These are phyloP conservation scores for Penicillium desertorum DNA, from an alignment of 495 filamentous ascomycete genomes.

Conservation along the genomic window DNA sequence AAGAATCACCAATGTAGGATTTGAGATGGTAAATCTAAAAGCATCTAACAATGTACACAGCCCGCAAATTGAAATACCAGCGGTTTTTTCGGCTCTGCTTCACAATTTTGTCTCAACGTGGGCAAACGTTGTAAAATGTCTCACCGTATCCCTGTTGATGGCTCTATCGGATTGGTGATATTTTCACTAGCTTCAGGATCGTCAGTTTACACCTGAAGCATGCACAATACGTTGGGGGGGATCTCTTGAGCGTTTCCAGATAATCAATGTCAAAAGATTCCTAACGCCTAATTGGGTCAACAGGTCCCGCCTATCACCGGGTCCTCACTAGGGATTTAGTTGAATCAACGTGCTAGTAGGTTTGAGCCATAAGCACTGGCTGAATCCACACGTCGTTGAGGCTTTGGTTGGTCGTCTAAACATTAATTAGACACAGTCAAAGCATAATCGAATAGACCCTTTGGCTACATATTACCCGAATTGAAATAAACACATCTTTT, in stretches of 20 bases:
- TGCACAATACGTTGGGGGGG: background rate
- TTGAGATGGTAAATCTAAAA: no score
- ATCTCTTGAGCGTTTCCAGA: background rate
- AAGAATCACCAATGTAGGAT: no score
- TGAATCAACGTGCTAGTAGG: conserved; percentile 1
- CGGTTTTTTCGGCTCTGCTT: no score
- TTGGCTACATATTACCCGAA: no score
- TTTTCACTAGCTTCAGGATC: background rate
- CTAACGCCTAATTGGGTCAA: background rate
- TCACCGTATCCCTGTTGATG: background rate
- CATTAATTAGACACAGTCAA: no score
- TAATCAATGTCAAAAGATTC: background rate
- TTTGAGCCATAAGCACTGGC: conserved; percentile 1
- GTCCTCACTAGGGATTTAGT: background rate
- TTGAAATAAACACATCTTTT: no score
- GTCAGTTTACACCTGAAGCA: background rate
- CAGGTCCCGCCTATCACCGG: no score
- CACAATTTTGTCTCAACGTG: background rate
- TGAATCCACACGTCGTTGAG: no score
- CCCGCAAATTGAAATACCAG: background rate
- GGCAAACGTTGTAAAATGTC: background rate
- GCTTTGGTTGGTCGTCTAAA: no score
- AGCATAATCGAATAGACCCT: no score
- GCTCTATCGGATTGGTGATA: background rate
- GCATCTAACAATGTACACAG: background rate